Evolutionary conservation across 2,329 filamentous ascomycete species (phyloP).

Genomic region (Sclerotinia subarctica): DNA sequence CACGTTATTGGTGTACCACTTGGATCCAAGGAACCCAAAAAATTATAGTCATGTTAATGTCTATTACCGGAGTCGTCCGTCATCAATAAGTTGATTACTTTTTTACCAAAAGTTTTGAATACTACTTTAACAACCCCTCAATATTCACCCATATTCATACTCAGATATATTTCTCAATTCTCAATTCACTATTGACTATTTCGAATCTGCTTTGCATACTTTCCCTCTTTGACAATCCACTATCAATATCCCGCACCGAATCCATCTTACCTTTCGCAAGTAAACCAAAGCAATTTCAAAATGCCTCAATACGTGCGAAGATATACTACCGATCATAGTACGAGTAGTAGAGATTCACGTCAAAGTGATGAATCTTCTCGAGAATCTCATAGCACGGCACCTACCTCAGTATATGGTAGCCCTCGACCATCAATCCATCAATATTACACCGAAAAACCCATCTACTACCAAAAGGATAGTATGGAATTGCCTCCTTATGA

Average conservation of each 20-base stretch:
- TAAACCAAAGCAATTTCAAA: constrained; percentile 16
- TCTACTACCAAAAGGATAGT: constrained; percentile 23
- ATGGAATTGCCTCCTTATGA: constrained; percentile 22
- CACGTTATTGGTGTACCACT: constrained; percentile 21
- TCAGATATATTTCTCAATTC: constrained; percentile 3
- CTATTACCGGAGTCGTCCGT: constrained; percentile 22
- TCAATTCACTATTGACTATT: not conserved
- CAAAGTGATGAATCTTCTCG: constrained; percentile 46
- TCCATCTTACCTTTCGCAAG: constrained; percentile 5
- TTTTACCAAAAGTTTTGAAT: constrained; percentile 19
- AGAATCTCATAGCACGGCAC: constrained; percentile 47
- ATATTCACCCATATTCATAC: constrained; percentile 7
- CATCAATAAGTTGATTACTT: constrained; percentile 21
- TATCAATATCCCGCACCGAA: constrained; percentile 3
- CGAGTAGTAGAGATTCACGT: constrained; percentile 43
- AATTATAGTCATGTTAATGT: constrained; percentile 25
- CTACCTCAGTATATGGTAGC: constrained; percentile 46
- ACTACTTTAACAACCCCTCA: constrained; percentile 8
- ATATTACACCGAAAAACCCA: constrained; percentile 22
- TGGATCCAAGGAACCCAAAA: constrained; percentile 21
- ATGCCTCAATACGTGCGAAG: constrained; percentile 33
- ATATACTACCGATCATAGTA: constrained; percentile 32
- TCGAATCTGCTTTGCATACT: not conserved
- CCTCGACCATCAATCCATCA: constrained; percentile 35
- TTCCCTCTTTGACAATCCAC: not conserved